Percentiles rank a stretch among this genome's conserved stretches.
phyloP scores from a whole-genome alignment of 352 stramenopile genomes.

The Pythium phragmiticola region DNA sequence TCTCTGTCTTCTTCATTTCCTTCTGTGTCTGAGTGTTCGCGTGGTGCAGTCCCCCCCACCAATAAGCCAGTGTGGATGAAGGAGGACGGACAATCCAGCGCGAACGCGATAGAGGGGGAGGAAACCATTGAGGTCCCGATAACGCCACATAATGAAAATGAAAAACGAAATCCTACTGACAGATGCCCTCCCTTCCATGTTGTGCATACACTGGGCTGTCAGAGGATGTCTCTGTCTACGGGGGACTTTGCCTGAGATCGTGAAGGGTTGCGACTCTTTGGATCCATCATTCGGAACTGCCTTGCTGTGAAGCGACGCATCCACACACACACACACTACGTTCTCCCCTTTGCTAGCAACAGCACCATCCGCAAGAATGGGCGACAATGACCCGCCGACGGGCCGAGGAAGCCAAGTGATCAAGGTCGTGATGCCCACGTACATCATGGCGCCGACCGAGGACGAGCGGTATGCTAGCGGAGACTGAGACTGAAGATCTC shows the following conservation, averaged over 20 bases:
- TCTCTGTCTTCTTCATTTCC: neutral
- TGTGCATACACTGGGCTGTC: neutral
- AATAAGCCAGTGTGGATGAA: constrained; percentile 18
- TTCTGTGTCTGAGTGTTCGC: neutral
- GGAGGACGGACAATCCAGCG: neutral
- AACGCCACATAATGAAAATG: constrained; percentile 24
- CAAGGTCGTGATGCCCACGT: constrained; percentile 80
- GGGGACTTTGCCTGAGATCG: neutral
- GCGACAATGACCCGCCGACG: constrained; percentile 40
- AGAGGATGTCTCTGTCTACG: too few relatives aligned
- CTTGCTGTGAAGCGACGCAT: neutral
- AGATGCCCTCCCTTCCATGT: neutral
- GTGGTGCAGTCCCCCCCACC: neutral
- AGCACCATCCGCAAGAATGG: constrained; percentile 30
- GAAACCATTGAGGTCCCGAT: constrained; percentile 4
- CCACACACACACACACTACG: neutral
- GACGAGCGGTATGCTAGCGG: constrained; percentile 49
- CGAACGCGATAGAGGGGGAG: constrained; percentile 5
- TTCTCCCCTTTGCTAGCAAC: neutral
- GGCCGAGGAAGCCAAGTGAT: constrained; percentile 62
- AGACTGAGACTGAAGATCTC: neutral
- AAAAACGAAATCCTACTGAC: constrained; percentile 2
- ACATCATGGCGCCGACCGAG: constrained; percentile 80
- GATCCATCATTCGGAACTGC: neutral
- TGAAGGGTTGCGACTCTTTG: constrained; percentile 20